Conservation (phyloP, 371 early-diverging fungal species). For the Dichotomocladium elegans region DNA sequence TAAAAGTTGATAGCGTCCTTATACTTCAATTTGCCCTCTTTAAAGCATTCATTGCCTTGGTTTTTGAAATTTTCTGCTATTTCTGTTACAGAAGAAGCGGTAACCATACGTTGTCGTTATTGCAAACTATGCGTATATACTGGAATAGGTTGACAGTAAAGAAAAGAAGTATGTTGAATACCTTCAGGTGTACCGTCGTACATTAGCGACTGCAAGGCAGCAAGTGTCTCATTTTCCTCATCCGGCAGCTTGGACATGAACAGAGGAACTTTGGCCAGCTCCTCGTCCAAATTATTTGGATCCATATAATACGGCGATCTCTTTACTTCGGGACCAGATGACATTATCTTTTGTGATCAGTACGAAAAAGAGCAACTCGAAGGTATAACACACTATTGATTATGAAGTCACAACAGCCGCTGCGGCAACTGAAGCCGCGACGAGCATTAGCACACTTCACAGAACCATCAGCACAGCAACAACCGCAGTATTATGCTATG, state of each 20-base stretch:
- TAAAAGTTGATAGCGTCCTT: slow-evolving; percentile 83
- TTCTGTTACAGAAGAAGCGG: slow-evolving; percentile 49
- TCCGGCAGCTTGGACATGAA: slow-evolving; percentile 85
- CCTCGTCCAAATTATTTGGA: slow-evolving; percentile 50
- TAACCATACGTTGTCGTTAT: background rate
- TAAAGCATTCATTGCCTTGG: slow-evolving; percentile 93
- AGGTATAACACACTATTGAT: too few relatives aligned
- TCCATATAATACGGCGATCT: slow-evolving; percentile 37
- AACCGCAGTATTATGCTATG: too few relatives aligned
- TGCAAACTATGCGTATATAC: background rate
- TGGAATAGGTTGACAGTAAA: too few relatives aligned
- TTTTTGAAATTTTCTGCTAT: slow-evolving; percentile 92
- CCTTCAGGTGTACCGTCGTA: slow-evolving; percentile 96
- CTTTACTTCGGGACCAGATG: slow-evolving; percentile 28
- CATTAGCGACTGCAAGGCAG: slow-evolving; percentile 82
- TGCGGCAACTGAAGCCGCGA: too few relatives aligned
- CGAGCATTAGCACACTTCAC: too few relatives aligned
- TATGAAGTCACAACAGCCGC: too few relatives aligned
- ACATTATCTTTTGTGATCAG: too few relatives aligned
- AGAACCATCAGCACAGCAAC: too few relatives aligned
- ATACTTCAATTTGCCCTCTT: slow-evolving; percentile 64
- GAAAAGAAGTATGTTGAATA: too few relatives aligned
- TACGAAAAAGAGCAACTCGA: too few relatives aligned
- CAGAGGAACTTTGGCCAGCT: slow-evolving; percentile 77
- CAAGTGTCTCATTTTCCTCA: slow-evolving; percentile 77